Base-by-base conservation (phyloP, 305 asterid species). In the Salvia sclarea region DNA sequence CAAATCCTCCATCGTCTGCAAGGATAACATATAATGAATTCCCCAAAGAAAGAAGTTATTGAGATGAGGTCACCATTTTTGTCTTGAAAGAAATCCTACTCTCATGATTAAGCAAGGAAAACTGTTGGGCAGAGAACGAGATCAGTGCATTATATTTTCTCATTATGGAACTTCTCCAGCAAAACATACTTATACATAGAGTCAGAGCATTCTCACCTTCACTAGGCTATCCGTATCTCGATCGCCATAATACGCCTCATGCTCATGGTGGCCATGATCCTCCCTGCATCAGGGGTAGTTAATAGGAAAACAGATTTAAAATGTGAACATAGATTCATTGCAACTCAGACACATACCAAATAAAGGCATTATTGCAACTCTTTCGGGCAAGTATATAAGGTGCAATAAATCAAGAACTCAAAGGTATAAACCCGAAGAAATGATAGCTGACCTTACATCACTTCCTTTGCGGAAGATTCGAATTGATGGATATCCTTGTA, bases 231-330 rank as follows among this genome's bases (percentile, higher is more conserved):
- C 92, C 3, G 96, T 88, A 79, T 95, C 98, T 63, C 98, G 91
- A 78, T 95, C 97, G 1, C 99, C 99, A 81, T 95, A 92, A 82
- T 95, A 95, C 13, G 99, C 79, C 79, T 95, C 99, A 47, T 95
- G 99, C 11, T 88, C 94, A 65, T 89, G 97, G 79, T 88, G 97
- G 40, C 98, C 97, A 65, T 88, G 91, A 48, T 86, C 89, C 14
- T 88, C 98, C 75, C 97, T 95, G 90, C 25, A 56, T 57, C 38
- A 37, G 17, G 31, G 61, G 35, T 20, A 58, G 57, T 60, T 38
- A 69, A 55, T 40, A 16, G 48, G 59, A 72, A 56, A 44, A 11
- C 13, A 40, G 59, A 13, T 57, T 31, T 69, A 24, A 64, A 62
- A 66, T 30, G 43, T 28, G 11, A 25, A 44, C 30, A 63, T 22